phyloP scores from a whole-genome alignment of 75 land plant species.

The Cupressus sempervirens region DNA sequence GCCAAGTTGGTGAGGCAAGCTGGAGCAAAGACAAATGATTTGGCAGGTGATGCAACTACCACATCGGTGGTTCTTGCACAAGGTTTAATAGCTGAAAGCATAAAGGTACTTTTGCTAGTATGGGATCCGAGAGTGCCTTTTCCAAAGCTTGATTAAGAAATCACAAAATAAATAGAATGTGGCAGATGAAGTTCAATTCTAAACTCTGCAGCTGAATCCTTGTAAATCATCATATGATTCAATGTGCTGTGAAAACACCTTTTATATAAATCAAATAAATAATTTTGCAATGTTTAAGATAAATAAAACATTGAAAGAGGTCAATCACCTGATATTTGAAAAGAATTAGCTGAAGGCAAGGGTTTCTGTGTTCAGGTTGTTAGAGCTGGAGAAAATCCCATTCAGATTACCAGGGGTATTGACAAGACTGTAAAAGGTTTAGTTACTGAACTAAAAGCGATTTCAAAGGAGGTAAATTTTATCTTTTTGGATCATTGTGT shows the following conservation, averaged over 20 bases:
- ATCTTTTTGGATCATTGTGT: neutral
- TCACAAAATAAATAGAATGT: neutral
- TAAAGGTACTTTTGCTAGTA: constrained; percentile 49
- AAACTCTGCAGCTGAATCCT: too few relatives aligned
- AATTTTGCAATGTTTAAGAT: too few relatives aligned
- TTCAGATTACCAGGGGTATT: constrained; percentile 80
- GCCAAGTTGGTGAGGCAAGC: constrained; percentile 87
- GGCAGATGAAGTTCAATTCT: too few relatives aligned
- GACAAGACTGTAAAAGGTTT: too few relatives aligned
- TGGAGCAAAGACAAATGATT: constrained; percentile 85
- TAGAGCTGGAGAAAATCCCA: constrained; percentile 82
- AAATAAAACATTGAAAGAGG: neutral
- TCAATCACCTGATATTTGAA: neutral
- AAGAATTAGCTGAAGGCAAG: neutral
- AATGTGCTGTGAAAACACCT: too few relatives aligned
- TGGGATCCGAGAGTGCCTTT: neutral
- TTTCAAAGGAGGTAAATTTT: too few relatives aligned
- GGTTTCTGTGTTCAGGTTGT: constrained; percentile 45
- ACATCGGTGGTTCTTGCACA: constrained; percentile 92
- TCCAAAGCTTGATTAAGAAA: neutral
- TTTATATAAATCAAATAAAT: too few relatives aligned
- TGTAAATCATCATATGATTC: too few relatives aligned
- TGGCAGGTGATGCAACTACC: constrained; percentile 93
- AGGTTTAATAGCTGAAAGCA: constrained; percentile 80
- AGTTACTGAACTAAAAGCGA: too few relatives aligned